Evolutionary conservation across 2,329 filamentous ascomycete genomes (phyloP), one percentile per base, ranked within the genome.

Genomic region (Botryosphaeria dothidea): DNA sequence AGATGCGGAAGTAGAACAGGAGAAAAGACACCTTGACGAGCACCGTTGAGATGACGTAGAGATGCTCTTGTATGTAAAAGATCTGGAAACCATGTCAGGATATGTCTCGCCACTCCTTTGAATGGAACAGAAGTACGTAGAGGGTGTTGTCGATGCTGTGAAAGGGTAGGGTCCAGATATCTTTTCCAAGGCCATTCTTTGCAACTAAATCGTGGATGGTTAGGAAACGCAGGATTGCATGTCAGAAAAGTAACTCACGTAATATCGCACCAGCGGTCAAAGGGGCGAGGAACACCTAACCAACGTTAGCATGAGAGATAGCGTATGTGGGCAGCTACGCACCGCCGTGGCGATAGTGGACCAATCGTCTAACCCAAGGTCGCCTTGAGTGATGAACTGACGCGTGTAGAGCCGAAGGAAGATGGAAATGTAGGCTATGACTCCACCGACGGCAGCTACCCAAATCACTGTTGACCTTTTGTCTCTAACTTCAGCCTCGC

Each of bases 31-130:
- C 7, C 8, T 58, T 58, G 6, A 29, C 25, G 9, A 58, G 54
- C 5, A 45, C 38, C 19, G 54, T 31, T 15, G 23, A 27, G 2
- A 58, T 45, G 23, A 58, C n/a, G 25, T 58, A 58, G 36, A 58
- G 54, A n/a, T 58, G 54, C 8, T 58, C 54, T 8, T 58, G 54
- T n/a, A 58, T 15, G 38, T 58, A 58, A 36, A 58, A 58, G 7
- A 58, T 45, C 54, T 58, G 31, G 13, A n/a, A 9, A 29, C 2
- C 19, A 2, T 4, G 36, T 58, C 23, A 58, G 54, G 2, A 19
- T 4, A 4, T 43, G 9, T 4, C 38, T 13, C 7, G 31, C 7
- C 9, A 15, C 21, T 4, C 9, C 17, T 19, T 3, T 15, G 27
- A 9, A 17, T 6, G 4, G 4, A 15, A 0, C 1, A 27, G n/a